Percentiles rank a stretch among this genome's conserved stretches.
These are phyloP conservation scores for Pelargonium nanum DNA, from an alignment of 345 rosid genomes.

Conservation along the genomic window DNA sequence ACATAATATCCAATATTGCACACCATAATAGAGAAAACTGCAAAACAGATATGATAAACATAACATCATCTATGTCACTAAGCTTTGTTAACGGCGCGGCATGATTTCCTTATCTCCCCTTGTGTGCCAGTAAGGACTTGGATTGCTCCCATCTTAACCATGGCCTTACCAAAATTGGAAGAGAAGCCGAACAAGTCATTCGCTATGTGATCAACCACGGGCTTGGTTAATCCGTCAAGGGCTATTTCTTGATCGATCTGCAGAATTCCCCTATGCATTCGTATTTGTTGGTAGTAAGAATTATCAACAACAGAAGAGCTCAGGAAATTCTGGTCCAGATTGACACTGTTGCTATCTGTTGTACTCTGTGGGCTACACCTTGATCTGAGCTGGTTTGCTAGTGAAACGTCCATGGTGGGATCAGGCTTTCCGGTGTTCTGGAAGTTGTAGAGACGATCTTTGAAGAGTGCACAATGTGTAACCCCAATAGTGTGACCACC, in stretches of 20 bases:
- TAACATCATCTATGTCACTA: neutral
- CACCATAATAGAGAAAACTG: too few species aligned
- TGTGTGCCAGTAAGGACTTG: slow-evolving; percentile 8
- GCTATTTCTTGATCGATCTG: slow-evolving; percentile 46
- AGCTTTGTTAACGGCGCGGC: slow-evolving; percentile 25
- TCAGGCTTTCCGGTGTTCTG: slow-evolving; percentile 37
- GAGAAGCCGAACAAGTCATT: slow-evolving; percentile 25
- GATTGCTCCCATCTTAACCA: slow-evolving; percentile 45
- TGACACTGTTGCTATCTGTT: neutral
- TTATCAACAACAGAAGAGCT: slow-evolving; percentile 34
- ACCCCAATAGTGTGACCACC: slow-evolving; percentile 57
- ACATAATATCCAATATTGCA: too few species aligned
- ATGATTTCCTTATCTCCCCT: slow-evolving; percentile 41
- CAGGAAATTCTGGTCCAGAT: slow-evolving; percentile 31
- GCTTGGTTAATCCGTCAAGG: slow-evolving; percentile 18
- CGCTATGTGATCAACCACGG: slow-evolving; percentile 14
- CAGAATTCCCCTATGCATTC: slow-evolving; percentile 27
- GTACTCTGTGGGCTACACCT: slow-evolving; percentile 18
- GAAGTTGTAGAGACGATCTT: slow-evolving; percentile 46
- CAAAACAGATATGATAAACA: neutral
- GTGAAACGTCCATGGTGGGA: slow-evolving; percentile 34
- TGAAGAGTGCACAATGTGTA: slow-evolving; percentile 40
- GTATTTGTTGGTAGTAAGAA: slow-evolving; percentile 42
- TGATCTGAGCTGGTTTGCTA: slow-evolving; percentile 14
- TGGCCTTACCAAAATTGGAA: slow-evolving; percentile 40